phyloP scores from a whole-genome alignment of 2,329 filamentous ascomycete species.

The Alternaria arbusti region DNA sequence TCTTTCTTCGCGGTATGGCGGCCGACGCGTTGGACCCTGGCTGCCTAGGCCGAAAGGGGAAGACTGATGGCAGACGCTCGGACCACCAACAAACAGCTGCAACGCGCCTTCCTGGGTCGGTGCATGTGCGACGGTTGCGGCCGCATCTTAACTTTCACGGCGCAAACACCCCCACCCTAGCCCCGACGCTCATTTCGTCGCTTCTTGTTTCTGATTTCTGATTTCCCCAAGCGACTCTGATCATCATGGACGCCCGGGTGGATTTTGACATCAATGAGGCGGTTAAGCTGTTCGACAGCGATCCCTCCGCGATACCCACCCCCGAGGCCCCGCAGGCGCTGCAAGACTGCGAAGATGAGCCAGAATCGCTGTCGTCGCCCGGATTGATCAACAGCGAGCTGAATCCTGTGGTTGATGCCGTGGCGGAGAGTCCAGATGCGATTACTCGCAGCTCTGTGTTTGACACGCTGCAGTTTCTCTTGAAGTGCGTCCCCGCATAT shows the following conservation, averaged over 20 bases:
- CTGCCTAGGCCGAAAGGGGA: conserved; percentile 21
- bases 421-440: conserved; percentile 90
- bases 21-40: conserved; percentile 17
- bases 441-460: conserved; percentile 79
- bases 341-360: conserved; percentile 90
- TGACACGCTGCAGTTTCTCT: conserved; percentile 91
- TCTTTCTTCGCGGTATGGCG: conserved; percentile 11
- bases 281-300: conserved; percentile 95
- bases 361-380: conserved; percentile 76
- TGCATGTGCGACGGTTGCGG: conserved; percentile 16
- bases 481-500: conserved; percentile 83
- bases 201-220: conserved; percentile 20
- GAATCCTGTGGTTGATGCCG: conserved; percentile 89
- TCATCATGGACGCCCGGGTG: conserved; percentile 70
- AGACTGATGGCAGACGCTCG: conserved; percentile 15
- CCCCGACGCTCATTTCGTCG: conserved; percentile 23
- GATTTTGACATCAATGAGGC: conserved; percentile 96
- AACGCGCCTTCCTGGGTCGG: conserved; percentile 18
- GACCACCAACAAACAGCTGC: conserved; percentile 25
- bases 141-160: conserved; percentile 22
- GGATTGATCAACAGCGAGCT: conserved; percentile 82
- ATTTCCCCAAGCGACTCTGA: conserved; percentile 21
- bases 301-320: conserved; percentile 81
- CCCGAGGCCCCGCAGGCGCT: conserved; percentile 84
- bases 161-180: conserved; percentile 13